Base-by-base conservation (phyloP, 805 yeast genomes). In the Hanseniaspora valbyensis region DNA sequence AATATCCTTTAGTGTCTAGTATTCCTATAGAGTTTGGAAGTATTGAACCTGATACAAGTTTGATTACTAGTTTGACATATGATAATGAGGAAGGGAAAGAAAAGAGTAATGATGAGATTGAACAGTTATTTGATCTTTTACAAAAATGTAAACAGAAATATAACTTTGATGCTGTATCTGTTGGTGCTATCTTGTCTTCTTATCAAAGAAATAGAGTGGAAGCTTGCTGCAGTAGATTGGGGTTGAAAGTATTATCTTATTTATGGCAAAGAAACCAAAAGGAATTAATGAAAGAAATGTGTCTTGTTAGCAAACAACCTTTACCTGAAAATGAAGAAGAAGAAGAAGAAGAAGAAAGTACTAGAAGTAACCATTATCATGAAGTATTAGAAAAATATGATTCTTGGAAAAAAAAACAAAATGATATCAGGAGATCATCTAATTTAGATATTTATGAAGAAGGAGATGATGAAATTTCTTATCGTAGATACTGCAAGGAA, bases 181-280 rank as follows among this genome's bases (percentile, higher is more conserved):
- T 90, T 24, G 99, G 99, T 2, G 98, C 98, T 1, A 92, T 92
- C 45, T 69, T 88, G 30, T 89, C 97, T 0, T 86, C 88, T n/a
- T 92, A 92, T 62, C 99, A 92, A 66, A 72, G 97, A 56, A 83
- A 89, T 0, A 70, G 98, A 55, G 97, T 92, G 2, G 99, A 92
- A 61, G 77, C 84, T 63, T 95, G 90, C 0, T 90, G 97, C 61
- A 71, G 68, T 13, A 68, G 95, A 49, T 66, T 87, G 34, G 81
- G 81, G 0, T 66, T 92, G 41, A 75, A 79, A 0, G 73, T 83
- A 0, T 66, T 92, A 55, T 76, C 95, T 0, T 92, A 75, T 59
- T 69, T 92, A 28, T 92, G 99, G 99, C 95, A 88, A 60, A 69
- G 95, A 54, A 74, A 84, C 58, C 98, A 92, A 64, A 60, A 67